Conservation (phyloP, 768 basidiomycete species). For the Gyrodon lividus region DNA sequence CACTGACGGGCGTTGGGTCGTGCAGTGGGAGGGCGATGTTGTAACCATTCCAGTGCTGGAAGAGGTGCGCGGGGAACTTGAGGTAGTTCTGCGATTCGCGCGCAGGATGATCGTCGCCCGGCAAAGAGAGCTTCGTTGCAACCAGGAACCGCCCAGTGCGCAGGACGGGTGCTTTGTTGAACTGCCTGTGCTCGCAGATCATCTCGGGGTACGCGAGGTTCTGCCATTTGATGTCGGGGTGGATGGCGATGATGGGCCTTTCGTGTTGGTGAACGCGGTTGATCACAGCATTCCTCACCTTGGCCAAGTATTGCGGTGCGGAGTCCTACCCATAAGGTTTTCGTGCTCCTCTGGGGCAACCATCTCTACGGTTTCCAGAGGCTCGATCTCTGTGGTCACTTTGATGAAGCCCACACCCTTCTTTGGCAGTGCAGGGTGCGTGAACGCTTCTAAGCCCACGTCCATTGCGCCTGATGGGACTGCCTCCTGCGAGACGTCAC, state of each 20-base stretch:
- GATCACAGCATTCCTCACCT: neutral
- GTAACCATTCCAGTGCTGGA: slow-evolving; percentile 27
- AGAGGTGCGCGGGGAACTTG: slow-evolving; percentile 27
- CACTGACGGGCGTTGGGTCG: slow-evolving; percentile 46
- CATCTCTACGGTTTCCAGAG: slow-evolving; percentile 1
- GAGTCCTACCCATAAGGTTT: neutral
- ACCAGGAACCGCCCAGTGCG: slow-evolving; percentile 39
- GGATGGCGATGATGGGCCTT: neutral
- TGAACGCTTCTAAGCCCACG: neutral
- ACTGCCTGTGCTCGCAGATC: slow-evolving; percentile 11
- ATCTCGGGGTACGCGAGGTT: slow-evolving; percentile 10
- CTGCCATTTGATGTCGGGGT: slow-evolving; percentile 22
- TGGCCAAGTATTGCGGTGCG: neutral
- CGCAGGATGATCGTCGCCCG: slow-evolving; percentile 35
- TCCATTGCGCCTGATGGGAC: neutral
- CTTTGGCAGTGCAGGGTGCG: neutral
- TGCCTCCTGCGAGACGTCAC: neutral
- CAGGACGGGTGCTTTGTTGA: slow-evolving; percentile 5
- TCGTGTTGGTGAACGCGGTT: slow-evolving; percentile 2
- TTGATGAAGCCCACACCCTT: slow-evolving; percentile 8
- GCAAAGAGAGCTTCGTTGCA: slow-evolving; percentile 42
- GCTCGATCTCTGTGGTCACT: neutral
- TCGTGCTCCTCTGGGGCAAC: neutral
- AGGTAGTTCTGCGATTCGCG: slow-evolving; percentile 28
- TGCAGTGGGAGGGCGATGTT: slow-evolving; percentile 30